Base-by-base conservation (phyloP, 345 rosid genomes). In the Aethionema arabicum region DNA sequence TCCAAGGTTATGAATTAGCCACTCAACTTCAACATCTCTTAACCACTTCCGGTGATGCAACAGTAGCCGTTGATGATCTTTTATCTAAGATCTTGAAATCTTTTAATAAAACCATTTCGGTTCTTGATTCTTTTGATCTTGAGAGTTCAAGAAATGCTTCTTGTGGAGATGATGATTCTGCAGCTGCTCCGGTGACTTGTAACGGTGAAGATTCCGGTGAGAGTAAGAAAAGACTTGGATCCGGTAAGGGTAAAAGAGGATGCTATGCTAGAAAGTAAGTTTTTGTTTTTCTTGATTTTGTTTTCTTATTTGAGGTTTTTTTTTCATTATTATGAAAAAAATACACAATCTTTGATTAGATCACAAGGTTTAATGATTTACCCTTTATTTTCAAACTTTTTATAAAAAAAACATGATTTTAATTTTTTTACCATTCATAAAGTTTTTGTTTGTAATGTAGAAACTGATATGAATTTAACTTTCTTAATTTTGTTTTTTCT, bases 201-300 rank as follows among this genome's bases (percentile, higher is more conserved):
- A 64, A 51, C 61, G 74, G 69, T 37, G 81, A 74, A 56, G 82
- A 81, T 68, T 87, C 85, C 59, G 79, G 83, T 4, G 77, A 78
- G 59, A 76, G 82, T 66, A 78, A 50, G 51, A 88, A 79, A 75
- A 79, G 73, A 35, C 4, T 42, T 8, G 76, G 64, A 2, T 59
- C 58, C 38, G 8, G 63, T 30, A 77, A 72, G 67, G 84, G 75
- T 21, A 81, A 45, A 68, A 80, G 96, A 56, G 98, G 96, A 3
- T 78, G 82, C 73, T 80, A 91, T 77, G 85, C 82, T 76, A 85
- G 98, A 78, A 83, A 80, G 98, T 88, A 80, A 76, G 80, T 13
- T 32, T 35, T 15, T n/a, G n/a, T n/a, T n/a, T n/a, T n/a, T n/a
- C n/a, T n/a, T n/a, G n/a, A n/a, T n/a, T n/a, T n/a, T n/a, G n/a